phyloP scores from a whole-genome alignment of 2,329 filamentous ascomycete species.

The Colletotrichum orbiculare region DNA sequence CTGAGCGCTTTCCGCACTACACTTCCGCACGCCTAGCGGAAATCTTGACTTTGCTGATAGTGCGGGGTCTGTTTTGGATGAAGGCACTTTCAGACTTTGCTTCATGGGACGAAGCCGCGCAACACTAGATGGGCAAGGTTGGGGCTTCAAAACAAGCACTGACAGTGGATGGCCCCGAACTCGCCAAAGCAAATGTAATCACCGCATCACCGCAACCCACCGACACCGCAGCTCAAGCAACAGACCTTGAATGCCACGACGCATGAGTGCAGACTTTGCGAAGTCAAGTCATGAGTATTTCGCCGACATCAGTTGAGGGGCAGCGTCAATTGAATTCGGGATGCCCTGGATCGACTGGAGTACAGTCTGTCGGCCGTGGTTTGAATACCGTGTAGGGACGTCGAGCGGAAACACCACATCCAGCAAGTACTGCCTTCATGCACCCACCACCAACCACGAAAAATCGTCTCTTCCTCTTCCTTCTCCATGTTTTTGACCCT shows the following conservation, averaged over 20 bases:
- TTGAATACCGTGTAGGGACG: neutral
- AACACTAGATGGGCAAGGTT: conserved; percentile 14
- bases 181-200: conserved; percentile 14
- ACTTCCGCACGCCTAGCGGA: conserved; percentile 12
- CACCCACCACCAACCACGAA: neutral
- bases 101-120: conserved; percentile 25
- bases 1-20: conserved; percentile 1
- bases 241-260: neutral
- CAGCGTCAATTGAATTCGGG: neutral
- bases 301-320: conserved; percentile 16
- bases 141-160: conserved; percentile 14
- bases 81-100: conserved; percentile 7
- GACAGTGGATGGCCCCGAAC: conserved; percentile 1
- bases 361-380: neutral
- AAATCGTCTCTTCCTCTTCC: neutral
- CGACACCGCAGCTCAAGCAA: neutral
- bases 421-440: neutral
- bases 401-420: conserved; percentile 1
- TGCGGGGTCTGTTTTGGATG: conserved; percentile 34
- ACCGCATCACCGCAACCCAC: neutral
- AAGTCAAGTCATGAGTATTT: conserved; percentile 19
- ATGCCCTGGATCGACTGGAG: neutral
- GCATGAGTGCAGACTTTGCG: conserved; percentile 21
- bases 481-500: neutral
- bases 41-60: conserved; percentile 31